Base-by-base conservation (phyloP, 2,329 filamentous ascomycete species). In the Seiridium cupressi region DNA sequence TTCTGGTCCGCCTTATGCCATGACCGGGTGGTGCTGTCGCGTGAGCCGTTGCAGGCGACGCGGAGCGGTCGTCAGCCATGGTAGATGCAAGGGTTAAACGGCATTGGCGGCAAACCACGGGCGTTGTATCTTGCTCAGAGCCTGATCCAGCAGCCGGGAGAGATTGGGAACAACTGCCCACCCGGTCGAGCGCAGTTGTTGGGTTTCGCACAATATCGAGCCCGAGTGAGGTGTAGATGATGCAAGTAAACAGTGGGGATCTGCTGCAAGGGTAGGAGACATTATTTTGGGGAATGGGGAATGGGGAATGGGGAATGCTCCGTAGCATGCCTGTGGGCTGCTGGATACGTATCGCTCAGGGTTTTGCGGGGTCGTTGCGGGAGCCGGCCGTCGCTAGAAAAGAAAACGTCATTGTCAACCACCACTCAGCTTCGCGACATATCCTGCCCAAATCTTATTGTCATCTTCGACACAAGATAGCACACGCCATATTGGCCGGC, bases 1-100 rank as follows among this genome's bases (percentile, higher is more conserved):
- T 79, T 55, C 72, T 73, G 57, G 76, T 68, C 59, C 79, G 77
- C 60, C 79, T 79, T 49, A 81, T 61, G 49, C 70, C 70, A 63
- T 78, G 73, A 46, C 76, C 74, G 38, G 73, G 61, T 8, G 69
- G 62, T 13, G 55, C 63, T 44, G 62, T 62, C 4, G 66, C 57
- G 57, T 68, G 63, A 48, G 61, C 55, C 53, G 67, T 61, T 13
- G 66, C 62, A 7, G 38, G 38, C 7, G 64, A 65, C 36, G 69
- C 67, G 44, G 64, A 62, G 57, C 58, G 62, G 57, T 55, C 68
- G 62, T 71, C 69, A 63, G 66, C 68, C 71, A 72, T 73, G 65
- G 59, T 60, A 62, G 61, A 47, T 55, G 59, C 38, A 54, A 38
- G 49, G 42, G 49, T 62, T 42, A 42, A 42, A 42, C 18, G 18